Evolutionary conservation across 2,329 filamentous ascomycete genomes (phyloP), one percentile per base, ranked within the genome.

Genomic region (Aspergillus sp.): DNA sequence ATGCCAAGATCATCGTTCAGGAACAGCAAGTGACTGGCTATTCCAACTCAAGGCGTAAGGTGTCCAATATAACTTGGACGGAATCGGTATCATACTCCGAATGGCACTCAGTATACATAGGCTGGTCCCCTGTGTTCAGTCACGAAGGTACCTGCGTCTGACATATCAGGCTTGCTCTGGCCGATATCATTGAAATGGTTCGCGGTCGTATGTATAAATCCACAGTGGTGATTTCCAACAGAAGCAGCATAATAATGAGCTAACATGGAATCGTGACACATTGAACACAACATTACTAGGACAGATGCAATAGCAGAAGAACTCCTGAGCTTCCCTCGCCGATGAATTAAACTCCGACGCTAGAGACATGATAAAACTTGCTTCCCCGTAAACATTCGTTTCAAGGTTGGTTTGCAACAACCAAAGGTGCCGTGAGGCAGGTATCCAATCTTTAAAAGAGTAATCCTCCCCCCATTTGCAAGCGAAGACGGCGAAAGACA

Each of bases 361-460:
- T 69, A 66, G 66, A 61, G 69, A 71, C 66, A 62, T 61, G 66
- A 60, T 68, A 38, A 61, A 31, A 51, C 6, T 50, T 54, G 55
- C 62, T 64, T 51, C 63, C 60, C 64, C 61, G 63, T 60, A 38
- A 56, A 56, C 25, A 53, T 30, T 61, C 28, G 52, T 45, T 59
- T 52, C 54, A 54, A 60, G 43, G 51, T 59, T 43, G 23, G 43
- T 60, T 15, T 49, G 52, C 51, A 51, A 57, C 63, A 65, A 60
- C 56, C 57, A 63, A 68, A 64, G 59, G 65, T 62, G 71, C 72
- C 71, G 72, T 60, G 67, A 69, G 67, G 69, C 69, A 64, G 31
- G 57, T 63, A 65, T 61, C 59, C 52, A 64, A 63, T 68, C 64
- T 69, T 68, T 69, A 70, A 65, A 69, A 69, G 54, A 71, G 61